Base-by-base conservation (phyloP, 495 filamentous ascomycete species). In the Saxophila tyrrhenica region DNA sequence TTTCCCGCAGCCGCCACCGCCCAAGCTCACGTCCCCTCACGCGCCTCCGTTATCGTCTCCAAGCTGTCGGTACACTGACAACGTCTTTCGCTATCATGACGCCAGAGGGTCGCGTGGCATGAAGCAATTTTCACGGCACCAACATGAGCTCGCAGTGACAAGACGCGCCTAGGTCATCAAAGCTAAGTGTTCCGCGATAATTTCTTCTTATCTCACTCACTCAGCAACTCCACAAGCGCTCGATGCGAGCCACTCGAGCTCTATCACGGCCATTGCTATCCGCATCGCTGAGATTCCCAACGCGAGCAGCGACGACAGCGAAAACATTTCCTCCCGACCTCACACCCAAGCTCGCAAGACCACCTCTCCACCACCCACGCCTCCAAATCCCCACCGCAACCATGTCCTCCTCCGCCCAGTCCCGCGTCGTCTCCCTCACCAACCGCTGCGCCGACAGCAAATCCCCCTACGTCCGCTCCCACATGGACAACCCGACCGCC, bases 401-500 rank as follows among this genome's bases (percentile, higher is more conserved):
- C 8, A 45, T 45, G 42, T 7, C 42, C 9, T 10, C 9, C 42
- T n/a, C 13, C 10, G 16, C 39, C 32, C 15, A 16, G 2, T n/a
- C n/a, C n/a, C 20, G 51, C 39, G 51, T 32, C 35, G 59, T 62
- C 50, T 29, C 44, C 22, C 72, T 94, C 50, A 72, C 70, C 50
- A 95, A 94, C 68, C 81, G 82, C 47, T 80, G 87, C 25, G 69
- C 68, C 43, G 78, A 86, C 59, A 92, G 86, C 71, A 76, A 73
- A 65, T 90, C 85, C 60, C 89, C 89, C 11, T 94, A 90, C 70
- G 82, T 85, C 66, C 81, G 86, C 52, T 80, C 72, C 17, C 89
- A 95, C 62, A 80, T 82, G 70, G 74, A 86, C 58, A 95, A 94
- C 62, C 83, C 83, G 8, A 91, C 97, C 35, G 86, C 86, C 49